phyloP scores from a whole-genome alignment of 345 rosid genomes.

The Citrus cavaleriei region DNA sequence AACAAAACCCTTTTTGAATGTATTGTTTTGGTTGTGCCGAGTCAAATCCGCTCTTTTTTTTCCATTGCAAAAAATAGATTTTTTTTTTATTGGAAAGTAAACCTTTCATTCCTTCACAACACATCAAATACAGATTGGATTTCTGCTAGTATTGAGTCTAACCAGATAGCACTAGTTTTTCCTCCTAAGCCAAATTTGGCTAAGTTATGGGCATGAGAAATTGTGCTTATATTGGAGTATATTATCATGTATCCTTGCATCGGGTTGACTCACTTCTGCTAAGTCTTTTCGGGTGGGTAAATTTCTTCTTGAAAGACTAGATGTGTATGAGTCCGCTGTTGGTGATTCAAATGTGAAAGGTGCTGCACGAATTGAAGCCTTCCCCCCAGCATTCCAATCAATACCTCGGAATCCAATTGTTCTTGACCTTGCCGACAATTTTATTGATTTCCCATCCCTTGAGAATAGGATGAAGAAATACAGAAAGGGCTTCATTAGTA shows the following conservation, averaged over 20 bases:
- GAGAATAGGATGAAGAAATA: conserved; percentile 85
- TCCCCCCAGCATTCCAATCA: conserved; percentile 75
- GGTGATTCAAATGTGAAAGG: conserved; percentile 61
- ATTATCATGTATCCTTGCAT: not conserved
- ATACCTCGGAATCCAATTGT: conserved; percentile 82
- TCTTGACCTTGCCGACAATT: conserved; percentile 67
- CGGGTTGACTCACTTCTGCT: conserved; percentile 3
- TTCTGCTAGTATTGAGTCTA: too few species aligned
- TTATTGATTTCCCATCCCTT: conserved; percentile 71
- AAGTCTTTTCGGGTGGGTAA: conserved; percentile 27
- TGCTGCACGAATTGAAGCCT: conserved; percentile 64
- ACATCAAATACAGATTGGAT: too few species aligned
- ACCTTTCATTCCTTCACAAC: too few species aligned
- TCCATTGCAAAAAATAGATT: too few species aligned
- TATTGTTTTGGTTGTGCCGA: too few species aligned
- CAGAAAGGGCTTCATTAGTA: conserved; percentile 68
- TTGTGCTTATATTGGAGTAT: not conserved
- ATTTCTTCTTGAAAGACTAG: conserved; percentile 74
- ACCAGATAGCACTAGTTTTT: too few species aligned
- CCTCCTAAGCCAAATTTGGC: too few species aligned
- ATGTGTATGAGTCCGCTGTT: conserved; percentile 73
- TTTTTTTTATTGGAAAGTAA: too few species aligned
- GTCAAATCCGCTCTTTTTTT: too few species aligned
- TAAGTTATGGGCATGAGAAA: too few species aligned
- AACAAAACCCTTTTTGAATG: too few species aligned